These are phyloP conservation scores for Cladosporium sp. DNA, from an alignment of 2,329 filamentous ascomycete genomes.

Conservation along the genomic window DNA sequence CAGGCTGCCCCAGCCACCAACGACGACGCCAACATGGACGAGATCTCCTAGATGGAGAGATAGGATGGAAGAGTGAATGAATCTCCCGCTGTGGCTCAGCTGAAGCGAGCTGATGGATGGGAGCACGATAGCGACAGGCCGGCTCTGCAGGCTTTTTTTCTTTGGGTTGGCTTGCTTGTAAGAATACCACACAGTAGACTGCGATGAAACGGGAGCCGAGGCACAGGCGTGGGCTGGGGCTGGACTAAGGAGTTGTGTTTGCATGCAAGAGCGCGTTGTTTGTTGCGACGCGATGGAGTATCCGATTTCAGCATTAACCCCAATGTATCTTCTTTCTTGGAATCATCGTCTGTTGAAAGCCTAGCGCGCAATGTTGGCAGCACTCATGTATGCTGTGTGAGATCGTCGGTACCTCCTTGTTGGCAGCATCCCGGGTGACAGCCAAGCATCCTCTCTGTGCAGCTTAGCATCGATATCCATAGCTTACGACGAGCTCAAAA, in stretches of 20 bases:
- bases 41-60: conserved; percentile 30
- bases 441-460: background rate
- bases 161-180: conserved; percentile 8
- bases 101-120: background rate
- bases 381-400: too few relatives aligned
- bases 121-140: background rate
- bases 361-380: too few relatives aligned
- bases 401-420: background rate
- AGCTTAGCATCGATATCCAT: background rate
- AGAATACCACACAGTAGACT: conserved; percentile 12
- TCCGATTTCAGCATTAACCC: background rate
- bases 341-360: too few relatives aligned
- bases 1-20: conserved; percentile 45
- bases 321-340: background rate
- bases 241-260: conserved; percentile 4
- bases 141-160: conserved; percentile 2
- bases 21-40: conserved; percentile 49
- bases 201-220: background rate
- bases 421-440: background rate
- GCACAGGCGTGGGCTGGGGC: background rate
- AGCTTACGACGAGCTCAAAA: background rate
- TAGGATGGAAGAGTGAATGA: background rate
- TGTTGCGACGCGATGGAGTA: background rate
- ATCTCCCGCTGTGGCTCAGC: background rate
- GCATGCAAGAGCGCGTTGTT: background rate